phyloP scores from a whole-genome alignment of 2,329 filamentous ascomycete species.

The Elsinoe arachidis region DNA sequence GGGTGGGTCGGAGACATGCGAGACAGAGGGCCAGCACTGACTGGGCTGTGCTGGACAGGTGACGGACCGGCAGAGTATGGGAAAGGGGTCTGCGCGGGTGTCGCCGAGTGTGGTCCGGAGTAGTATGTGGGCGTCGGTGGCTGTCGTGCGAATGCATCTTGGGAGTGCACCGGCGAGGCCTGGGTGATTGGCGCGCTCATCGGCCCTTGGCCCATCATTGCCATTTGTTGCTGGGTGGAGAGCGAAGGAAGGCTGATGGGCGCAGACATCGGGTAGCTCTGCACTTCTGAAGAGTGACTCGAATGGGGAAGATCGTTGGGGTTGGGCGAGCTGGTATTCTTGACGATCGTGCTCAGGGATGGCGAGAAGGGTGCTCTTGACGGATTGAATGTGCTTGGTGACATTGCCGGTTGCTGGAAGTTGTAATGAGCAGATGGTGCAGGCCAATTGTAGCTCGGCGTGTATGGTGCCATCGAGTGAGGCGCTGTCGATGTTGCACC shows the following conservation, averaged over 20 bases:
- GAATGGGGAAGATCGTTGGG: conserved; percentile 57
- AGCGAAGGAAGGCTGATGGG: conserved; percentile 40
- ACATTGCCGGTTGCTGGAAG: conserved; percentile 37
- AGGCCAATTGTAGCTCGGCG: conserved; percentile 54
- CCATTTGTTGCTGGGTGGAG: conserved; percentile 37
- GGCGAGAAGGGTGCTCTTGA: conserved; percentile 50
- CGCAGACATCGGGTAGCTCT: conserved; percentile 55
- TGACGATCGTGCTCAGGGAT: conserved; percentile 44
- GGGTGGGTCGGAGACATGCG: conserved; percentile 46
- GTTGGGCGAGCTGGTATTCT: conserved; percentile 51
- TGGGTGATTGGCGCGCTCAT: conserved; percentile 23
- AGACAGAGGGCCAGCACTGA: conserved; percentile 38
- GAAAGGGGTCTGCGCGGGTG: conserved; percentile 42
- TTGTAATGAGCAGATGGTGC: conserved; percentile 47
- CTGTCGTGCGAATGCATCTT: conserved; percentile 50
- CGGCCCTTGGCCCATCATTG: conserved; percentile 35
- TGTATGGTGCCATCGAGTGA: conserved; percentile 49
- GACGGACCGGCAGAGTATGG: conserved; percentile 43
- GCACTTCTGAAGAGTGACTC: conserved; percentile 58
- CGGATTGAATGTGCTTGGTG: conserved; percentile 40
- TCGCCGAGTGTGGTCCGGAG: conserved; percentile 43
- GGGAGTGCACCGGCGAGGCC: conserved; percentile 47
- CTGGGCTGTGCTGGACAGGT: conserved; percentile 41
- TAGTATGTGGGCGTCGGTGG: conserved; percentile 58
- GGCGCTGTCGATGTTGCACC: conserved; percentile 53